Evolutionary conservation across 2,329 filamentous ascomycete genomes (phyloP).

Genomic region (Pseudopithomyces chartarum): DNA sequence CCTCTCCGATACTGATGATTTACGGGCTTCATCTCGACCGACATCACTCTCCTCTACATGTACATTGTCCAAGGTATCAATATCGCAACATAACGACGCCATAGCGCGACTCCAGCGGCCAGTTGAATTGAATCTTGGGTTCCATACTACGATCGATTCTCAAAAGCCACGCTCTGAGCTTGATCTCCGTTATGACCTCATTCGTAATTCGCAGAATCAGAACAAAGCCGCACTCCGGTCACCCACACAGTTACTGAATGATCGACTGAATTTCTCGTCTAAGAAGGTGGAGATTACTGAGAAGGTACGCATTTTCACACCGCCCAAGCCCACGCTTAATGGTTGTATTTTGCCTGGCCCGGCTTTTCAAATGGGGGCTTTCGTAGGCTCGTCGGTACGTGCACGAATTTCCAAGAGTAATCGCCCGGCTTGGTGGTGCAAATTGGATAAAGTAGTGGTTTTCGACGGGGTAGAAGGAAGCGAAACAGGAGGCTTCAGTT

Average conservation of each 20-base stretch:
- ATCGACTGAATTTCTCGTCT: conserved; percentile 33
- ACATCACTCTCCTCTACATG: conserved; percentile 15
- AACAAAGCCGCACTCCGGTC: conserved; percentile 36
- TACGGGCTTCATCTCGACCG: conserved; percentile 11
- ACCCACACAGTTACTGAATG: conserved; percentile 36
- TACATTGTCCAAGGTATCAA: conserved; percentile 8
- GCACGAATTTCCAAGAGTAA: conserved; percentile 27
- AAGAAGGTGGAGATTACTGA: conserved; percentile 22
- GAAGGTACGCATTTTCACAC: conserved; percentile 30
- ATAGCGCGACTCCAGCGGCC: conserved; percentile 29
- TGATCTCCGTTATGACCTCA: conserved; percentile 34
- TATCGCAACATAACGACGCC: conserved; percentile 20
- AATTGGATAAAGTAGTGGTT: conserved; percentile 39
- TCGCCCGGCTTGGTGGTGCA: conserved; percentile 43
- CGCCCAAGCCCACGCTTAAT: conserved; percentile 28
- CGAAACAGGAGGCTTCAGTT: conserved; percentile 17
- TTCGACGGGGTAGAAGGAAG: conserved; percentile 33
- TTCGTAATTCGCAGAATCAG: conserved; percentile 37
- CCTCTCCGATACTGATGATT: conserved; percentile 23
- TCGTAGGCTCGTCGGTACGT: conserved; percentile 33
- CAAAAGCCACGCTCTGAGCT: conserved; percentile 37
- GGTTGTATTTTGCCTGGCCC: conserved; percentile 39
- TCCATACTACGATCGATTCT: conserved; percentile 6
- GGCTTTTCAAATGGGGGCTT: conserved; percentile 21
- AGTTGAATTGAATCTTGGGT: conserved; percentile 35